Evolutionary conservation across 441 rosid species (phyloP).

Genomic region (Euphorbia neoarborescens): DNA sequence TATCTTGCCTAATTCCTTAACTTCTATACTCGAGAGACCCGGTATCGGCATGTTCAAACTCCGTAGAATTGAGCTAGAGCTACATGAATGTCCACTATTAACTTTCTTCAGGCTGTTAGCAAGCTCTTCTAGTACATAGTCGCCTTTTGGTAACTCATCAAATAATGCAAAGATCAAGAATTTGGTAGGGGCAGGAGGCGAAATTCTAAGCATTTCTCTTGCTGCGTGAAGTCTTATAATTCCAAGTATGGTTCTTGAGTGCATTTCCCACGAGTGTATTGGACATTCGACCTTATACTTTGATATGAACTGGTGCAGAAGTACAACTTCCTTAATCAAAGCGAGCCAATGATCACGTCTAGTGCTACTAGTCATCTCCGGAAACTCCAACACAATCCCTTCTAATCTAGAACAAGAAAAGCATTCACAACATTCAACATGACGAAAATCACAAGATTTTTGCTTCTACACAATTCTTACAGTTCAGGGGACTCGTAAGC

Average conservation of each 20-base stretch:
- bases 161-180: constrained; percentile 77
- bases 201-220: constrained; percentile 73
- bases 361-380: constrained; percentile 89
- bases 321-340: constrained; percentile 52
- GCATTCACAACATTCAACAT: neutral
- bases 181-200: constrained; percentile 65
- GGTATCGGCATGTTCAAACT: constrained; percentile 40
- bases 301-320: constrained; percentile 68
- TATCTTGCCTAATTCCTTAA: constrained; percentile 27
- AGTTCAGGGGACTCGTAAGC: constrained; percentile 56
- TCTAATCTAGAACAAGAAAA: constrained; percentile 45
- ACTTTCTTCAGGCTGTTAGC: constrained; percentile 53
- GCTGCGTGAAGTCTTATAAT: constrained; percentile 83
- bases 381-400: constrained; percentile 80
- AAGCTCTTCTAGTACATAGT: constrained; percentile 64
- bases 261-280: constrained; percentile 68
- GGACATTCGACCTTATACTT: constrained; percentile 42
- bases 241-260: constrained; percentile 69
- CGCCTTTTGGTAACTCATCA: constrained; percentile 85
- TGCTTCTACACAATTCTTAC: constrained; percentile 35
- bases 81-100: constrained; percentile 37
- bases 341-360: constrained; percentile 91
- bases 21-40: constrained; percentile 25
- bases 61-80: constrained; percentile 66
- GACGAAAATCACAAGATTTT: neutral